Base-by-base conservation (phyloP, 2,329 filamentous ascomycete genomes). In the Epichloe aotearoae region DNA sequence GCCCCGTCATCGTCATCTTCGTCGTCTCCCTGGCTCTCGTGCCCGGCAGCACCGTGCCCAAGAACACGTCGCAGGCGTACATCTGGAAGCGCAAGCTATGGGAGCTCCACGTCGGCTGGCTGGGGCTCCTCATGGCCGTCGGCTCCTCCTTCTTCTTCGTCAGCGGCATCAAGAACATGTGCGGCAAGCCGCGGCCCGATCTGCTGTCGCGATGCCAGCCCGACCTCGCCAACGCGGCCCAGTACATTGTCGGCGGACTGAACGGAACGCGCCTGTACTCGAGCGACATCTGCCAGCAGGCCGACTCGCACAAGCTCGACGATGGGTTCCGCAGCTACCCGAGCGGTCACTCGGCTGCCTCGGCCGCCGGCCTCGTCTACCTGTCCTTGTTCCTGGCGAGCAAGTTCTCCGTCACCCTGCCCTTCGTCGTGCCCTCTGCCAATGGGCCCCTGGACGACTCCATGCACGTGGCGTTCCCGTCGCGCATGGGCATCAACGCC, bases 81-180 rank as follows among this genome's bases (percentile, higher is more conserved):
- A 73, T 90, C 43, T 89, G 87, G 82, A 80, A 79, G 62, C 78
- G 87, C 56, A 95, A 93, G 69, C 65, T 95, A 1, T 96, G 91
- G 89, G 90, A 96, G 66, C 82, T 87, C 64, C 88, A 96, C 63
- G 82, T 81, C 2, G 89, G 87, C 52, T 88, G 84, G 80, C 80
- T 95, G 60, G 90, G 90, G 0, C 74, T 95, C 3, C 86, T 75
- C 1, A 72, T 95, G 17, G 80, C 86, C 3, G 71, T 88, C 10
- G 80, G 83, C 2, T 73, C 79, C 2, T 77, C 85, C 4, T 94
- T 86, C 71, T 81, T 93, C 66, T 81, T 94, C 59, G 91, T 89
- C 1, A 82, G 88, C 59, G 86, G 84, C 47, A 81, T 95, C 74
- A 96, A 96, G 75, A 88, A 84, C 61, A 70, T 82, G 46, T 82